Base-by-base conservation (phyloP, 2,329 filamentous ascomycete genomes). In the Phialocephala sp. region DNA sequence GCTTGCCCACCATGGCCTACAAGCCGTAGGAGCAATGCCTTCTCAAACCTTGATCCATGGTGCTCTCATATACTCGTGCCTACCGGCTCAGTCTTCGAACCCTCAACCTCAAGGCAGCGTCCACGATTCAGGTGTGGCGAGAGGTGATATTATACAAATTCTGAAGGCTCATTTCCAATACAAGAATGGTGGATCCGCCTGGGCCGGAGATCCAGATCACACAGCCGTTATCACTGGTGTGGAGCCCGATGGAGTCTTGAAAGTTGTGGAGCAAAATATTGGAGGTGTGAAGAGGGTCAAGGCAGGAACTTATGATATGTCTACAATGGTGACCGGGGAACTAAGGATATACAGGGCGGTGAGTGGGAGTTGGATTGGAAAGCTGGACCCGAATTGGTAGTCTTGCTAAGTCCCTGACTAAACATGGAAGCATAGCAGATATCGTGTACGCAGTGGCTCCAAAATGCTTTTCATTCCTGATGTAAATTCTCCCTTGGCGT, bases 81-180 rank as follows among this genome's bases (percentile, higher is more conserved):
- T 71, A 36, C 72, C 72, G 43, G 68, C 68, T 12, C 56, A 56
- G 37, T 70, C 68, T 8, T 59, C 63, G 9, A 62, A 66, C 24
- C 70, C 69, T 32, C 67, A 68, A 15, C 68, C 70, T 6, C 60
- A 64, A 45, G 70, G 71, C 24, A 71, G 73, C 5, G 66, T 76
- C 14, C 41, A 63, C 2, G 67, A 73, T 22, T 71, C 73, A 8
- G 74, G 73, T 1, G 73, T 78, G 12, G 65, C 66, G 8, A 67
- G 74, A 37, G 77, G 77, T 2, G 77, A 79, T 67, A 72, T 79
- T n/a, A 59, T 79, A 11, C 76, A 78, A 59, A 72, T 78, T 39
- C 70, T 72, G 6, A 69, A 67, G 15, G 70, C 74, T 22, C 68
- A 73, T 41, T 78, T 78, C 65, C 71, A 72, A 50, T 64, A 63